A percentile compares a stretch with the other conserved stretches of the same genome.
Conservation (phyloP, 495 filamentous ascomycete species). For the Xylaria curta region DNA sequence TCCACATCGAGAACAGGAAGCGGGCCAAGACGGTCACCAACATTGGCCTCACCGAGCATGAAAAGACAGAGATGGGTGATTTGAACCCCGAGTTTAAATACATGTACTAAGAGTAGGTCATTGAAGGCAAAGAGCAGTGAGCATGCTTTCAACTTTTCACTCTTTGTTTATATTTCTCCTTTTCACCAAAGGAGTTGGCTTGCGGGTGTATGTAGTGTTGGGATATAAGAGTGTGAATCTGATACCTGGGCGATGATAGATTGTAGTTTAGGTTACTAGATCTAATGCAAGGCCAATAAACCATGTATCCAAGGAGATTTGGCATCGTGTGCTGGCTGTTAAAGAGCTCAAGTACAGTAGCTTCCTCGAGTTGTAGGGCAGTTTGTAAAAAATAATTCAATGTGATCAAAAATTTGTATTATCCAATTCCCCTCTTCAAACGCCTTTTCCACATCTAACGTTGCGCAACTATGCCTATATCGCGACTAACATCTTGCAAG, state of each 20-base stretch:
- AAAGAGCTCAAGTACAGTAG: background rate
- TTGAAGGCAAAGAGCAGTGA: background rate
- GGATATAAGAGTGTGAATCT: background rate
- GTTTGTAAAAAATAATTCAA: background rate
- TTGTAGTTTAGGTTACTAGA: background rate
- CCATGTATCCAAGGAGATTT: background rate
- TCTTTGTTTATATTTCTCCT: background rate
- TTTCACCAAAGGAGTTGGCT: background rate
- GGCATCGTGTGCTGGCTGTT: background rate
- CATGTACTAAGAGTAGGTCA: slow-evolving; percentile 46
- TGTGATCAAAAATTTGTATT: slow-evolving; percentile 14
- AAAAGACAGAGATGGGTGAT: slow-evolving; percentile 77
- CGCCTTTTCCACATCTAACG: slow-evolving; percentile 25
- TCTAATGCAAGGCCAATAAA: background rate
- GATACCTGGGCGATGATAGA: background rate
- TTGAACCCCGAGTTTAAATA: slow-evolving; percentile 70
- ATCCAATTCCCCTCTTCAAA: slow-evolving; percentile 26
- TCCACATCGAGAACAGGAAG: slow-evolving; percentile 70
- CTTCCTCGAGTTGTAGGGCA: background rate
- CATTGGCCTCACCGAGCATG: slow-evolving; percentile 68
- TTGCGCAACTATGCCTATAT: background rate
- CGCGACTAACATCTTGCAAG: slow-evolving; percentile 1
- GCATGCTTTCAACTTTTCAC: background rate
- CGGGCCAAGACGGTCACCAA: slow-evolving; percentile 59
- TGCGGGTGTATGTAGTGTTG: background rate